Conservation (phyloP, 345 rosid genomes). For the Trapa incisa region DNA sequence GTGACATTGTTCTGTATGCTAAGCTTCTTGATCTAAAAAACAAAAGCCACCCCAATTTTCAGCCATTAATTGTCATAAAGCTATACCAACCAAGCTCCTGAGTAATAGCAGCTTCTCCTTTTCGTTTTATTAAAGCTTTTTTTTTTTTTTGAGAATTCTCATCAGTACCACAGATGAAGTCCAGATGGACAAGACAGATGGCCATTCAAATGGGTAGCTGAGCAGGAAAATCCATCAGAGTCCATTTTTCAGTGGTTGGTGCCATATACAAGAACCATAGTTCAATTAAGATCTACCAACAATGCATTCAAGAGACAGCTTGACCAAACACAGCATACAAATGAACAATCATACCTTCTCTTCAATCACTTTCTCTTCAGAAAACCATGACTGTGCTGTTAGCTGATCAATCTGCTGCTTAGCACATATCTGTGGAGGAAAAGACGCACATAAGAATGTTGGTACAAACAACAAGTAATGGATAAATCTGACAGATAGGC, state of each 20-base stretch:
- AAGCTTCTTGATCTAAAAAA: slow-evolving; percentile 46
- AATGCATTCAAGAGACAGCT: not conserved
- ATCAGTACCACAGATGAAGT: not conserved
- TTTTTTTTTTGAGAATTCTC: not conserved
- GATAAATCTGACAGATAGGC: not conserved
- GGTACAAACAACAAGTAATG: not conserved
- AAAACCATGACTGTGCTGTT: slow-evolving; percentile 81
- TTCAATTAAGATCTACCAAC: not conserved
- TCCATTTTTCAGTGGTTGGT: not conserved
- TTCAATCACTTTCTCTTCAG: slow-evolving; percentile 49
- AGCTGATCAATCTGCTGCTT: slow-evolving; percentile 65
- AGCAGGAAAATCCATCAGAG: not conserved
- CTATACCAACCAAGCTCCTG: not conserved
- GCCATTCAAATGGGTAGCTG: not conserved
- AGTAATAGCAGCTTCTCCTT: not conserved
- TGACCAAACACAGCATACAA: not conserved
- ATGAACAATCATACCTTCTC: slow-evolving; percentile 46
- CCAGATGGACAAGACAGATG: not conserved
- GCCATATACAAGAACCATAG: not conserved
- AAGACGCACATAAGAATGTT: slow-evolving; percentile 5
- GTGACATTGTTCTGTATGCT: slow-evolving; percentile 44
- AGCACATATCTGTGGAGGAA: slow-evolving; percentile 39
- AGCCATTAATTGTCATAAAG: not conserved
- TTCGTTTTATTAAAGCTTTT: not conserved
- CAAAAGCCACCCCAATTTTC: not conserved